Base-by-base conservation (phyloP, 2,329 filamentous ascomycete genomes). In the Aspergillus fumigatus region DNA sequence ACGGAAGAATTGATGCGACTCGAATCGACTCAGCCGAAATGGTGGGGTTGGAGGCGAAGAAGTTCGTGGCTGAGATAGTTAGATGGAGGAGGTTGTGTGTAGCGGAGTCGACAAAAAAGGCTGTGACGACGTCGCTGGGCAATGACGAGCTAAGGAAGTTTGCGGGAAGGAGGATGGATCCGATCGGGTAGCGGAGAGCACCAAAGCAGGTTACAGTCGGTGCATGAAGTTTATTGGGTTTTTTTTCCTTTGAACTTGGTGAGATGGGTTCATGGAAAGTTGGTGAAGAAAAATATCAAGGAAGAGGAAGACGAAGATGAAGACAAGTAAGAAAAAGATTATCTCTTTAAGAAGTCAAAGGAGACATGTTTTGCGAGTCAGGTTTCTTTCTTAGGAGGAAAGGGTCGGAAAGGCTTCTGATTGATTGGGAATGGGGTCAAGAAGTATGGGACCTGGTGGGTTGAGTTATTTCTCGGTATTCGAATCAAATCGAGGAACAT, bases 121-220 rank as follows among this genome's bases (percentile, higher is more conserved):
- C 58, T 57, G 55, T 59, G 61, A 62, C 58, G 57, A 61, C 59
- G 57, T 58, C 57, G 60, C 45, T 43, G 57, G 59, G 61, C 60
- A 62, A 66, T 65, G 66, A 69, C 65, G 68, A 71, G 62, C 67
- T 70, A 70, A 71, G 70, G 70, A 66, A 68, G 63, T 65, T 71
- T 73, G 71, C 71, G 70, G 70, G 64, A 68, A 61, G 60, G 61
- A 62, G 52, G 62, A 61, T 58, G 54, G 57, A 62, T 59, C 62
- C 63, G 64, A 65, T 59, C 58, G 61, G 62, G 59, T 55, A 62
- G n/a, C 58, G 63, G 62, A 57, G 55, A 45, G 57, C 49, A 57
- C 55, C 48, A 58, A 58, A 49, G 11, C n/a, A 49, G 47, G 51
- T 26, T 45, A 48, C 41, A 56, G 48, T 9, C 9, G 41, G n/a